Percentiles rank a stretch among this genome's conserved stretches.
Conservation (phyloP, 495 filamentous ascomycete species). For the Podospora conica region DNA sequence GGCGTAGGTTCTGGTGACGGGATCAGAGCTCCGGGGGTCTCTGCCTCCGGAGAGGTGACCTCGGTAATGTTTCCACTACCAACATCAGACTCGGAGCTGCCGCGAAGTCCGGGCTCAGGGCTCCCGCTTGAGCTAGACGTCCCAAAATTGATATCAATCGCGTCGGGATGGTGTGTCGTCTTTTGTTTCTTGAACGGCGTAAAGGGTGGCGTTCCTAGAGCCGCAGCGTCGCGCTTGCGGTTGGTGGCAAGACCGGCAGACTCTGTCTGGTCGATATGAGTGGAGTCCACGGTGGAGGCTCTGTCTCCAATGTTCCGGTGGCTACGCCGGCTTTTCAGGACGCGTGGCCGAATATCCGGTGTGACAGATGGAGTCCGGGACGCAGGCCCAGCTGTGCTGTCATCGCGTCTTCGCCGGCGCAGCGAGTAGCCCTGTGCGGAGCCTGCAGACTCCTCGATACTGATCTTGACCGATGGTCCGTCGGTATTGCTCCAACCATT, state of each 20-base stretch:
- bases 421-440: constrained; percentile 37
- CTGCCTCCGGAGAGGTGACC: constrained; percentile 36
- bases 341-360: constrained; percentile 41
- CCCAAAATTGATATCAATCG: constrained; percentile 21
- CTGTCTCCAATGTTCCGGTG: constrained; percentile 23
- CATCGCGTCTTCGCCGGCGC: constrained; percentile 38
- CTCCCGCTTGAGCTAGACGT: constrained; percentile 22
- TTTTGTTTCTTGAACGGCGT: constrained; percentile 42
- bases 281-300: constrained; percentile 20
- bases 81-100: constrained; percentile 21
- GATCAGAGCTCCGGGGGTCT: constrained; percentile 29
- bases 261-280: constrained; percentile 14
- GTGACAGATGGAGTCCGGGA: constrained; percentile 45
- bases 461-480: constrained; percentile 36
- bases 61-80: constrained; percentile 32
- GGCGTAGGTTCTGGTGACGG: constrained; percentile 36
- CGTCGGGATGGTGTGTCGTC: constrained; percentile 26
- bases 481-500: constrained; percentile 69
- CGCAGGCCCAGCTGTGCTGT: constrained; percentile 29
- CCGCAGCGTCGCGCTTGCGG: constrained; percentile 29
- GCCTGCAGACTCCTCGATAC: constrained; percentile 34
- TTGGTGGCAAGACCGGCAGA: constrained; percentile 19
- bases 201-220: constrained; percentile 37
- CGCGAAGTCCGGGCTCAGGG: constrained; percentile 13
- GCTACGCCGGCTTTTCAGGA: constrained; percentile 33